Evolutionary conservation across 2,329 filamentous ascomycete genomes (phyloP).

Genomic region (Ophiostoma quercus): DNA sequence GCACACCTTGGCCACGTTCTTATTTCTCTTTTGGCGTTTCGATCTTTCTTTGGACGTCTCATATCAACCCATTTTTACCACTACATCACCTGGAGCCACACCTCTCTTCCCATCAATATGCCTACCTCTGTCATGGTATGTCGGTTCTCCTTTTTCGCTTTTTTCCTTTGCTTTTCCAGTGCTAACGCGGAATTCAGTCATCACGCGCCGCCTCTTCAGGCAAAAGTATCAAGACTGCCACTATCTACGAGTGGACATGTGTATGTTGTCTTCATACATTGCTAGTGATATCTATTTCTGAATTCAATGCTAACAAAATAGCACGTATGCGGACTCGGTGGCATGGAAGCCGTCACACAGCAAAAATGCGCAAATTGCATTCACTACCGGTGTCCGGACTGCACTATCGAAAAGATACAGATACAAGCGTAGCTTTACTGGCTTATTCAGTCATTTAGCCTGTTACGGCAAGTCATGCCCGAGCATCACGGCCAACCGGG

Average conservation of each 20-base stretch:
- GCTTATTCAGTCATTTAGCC: background rate
- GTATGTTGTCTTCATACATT: background rate
- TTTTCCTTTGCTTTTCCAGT: background rate
- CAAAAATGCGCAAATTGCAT: slow-evolving; percentile 14
- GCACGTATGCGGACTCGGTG: slow-evolving; percentile 1
- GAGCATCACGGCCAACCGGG: slow-evolving; percentile 1
- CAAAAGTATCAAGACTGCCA: background rate
- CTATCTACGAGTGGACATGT: slow-evolving; percentile 9
- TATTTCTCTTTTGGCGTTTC: background rate
- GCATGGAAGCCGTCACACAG: slow-evolving; percentile 10
- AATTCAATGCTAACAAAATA: background rate
- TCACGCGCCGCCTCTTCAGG: background rate
- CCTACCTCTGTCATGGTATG: background rate
- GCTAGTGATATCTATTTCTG: background rate
- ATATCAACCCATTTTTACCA: background rate
- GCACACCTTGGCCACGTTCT: background rate
- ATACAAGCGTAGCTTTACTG: background rate
- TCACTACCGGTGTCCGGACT: slow-evolving; percentile 11
- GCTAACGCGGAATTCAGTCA: background rate
- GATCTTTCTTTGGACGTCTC: background rate
- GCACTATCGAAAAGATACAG: slow-evolving; percentile 1
- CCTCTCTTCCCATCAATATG: background rate
- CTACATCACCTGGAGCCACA: background rate
- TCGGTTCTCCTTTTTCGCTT: too few species aligned
- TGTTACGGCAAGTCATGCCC: background rate